Evolutionary conservation across 2,329 filamentous ascomycete genomes (phyloP).

Genomic region (Ceratocystis variospora): DNA sequence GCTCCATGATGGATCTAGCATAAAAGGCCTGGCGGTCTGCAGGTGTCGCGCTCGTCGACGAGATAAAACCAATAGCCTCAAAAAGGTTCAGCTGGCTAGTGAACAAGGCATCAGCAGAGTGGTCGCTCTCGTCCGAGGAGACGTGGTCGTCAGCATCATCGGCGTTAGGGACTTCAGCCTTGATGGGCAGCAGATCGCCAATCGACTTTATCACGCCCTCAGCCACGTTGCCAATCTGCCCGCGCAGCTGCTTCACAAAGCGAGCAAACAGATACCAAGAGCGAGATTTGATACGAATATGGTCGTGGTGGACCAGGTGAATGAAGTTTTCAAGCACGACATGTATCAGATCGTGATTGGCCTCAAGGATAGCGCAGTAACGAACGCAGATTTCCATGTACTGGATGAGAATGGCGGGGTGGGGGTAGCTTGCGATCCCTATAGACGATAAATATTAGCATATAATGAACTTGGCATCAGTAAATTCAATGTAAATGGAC

Average conservation of each 20-base stretch:
- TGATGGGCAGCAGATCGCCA: conserved; percentile 74
- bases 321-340: conserved; percentile 86
- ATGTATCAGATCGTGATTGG: conserved; percentile 65
- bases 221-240: conserved; percentile 75
- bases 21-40: conserved; percentile 77
- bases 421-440: conserved; percentile 75
- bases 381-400: conserved; percentile 98
- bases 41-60: conserved; percentile 64
- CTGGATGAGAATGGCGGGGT: conserved; percentile 83
- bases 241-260: conserved; percentile 74
- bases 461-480: conserved; percentile 20
- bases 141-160: conserved; percentile 77
- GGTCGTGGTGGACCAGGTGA: conserved; percentile 71
- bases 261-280: conserved; percentile 97
- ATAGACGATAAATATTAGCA: conserved; percentile 13
- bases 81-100: conserved; percentile 85
- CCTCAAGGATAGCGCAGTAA: conserved; percentile 86
- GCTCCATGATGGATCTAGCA: conserved; percentile 74
- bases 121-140: conserved; percentile 84
- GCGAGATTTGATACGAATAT: conserved; percentile 72
- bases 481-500: not conserved
- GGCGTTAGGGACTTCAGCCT: conserved; percentile 68
- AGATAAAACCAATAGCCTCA: conserved; percentile 85
- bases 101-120: conserved; percentile 81
- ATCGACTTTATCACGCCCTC: conserved; percentile 86